phyloP scores from a whole-genome alignment of 176 grass and related monocot species.

The Musa itinerans region DNA sequence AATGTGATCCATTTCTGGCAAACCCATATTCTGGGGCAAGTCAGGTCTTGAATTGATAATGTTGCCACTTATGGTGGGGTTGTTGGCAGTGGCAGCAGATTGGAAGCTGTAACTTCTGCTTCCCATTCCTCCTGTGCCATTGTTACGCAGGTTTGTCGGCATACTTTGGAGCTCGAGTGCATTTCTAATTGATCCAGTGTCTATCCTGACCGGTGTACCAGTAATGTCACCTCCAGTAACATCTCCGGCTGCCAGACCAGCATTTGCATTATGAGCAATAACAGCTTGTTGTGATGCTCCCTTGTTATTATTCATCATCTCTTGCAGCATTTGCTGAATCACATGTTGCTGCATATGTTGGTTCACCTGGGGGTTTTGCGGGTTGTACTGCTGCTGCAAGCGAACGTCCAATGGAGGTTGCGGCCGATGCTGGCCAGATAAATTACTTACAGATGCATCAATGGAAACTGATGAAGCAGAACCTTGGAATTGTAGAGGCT shows the following conservation, averaged over 20 bases:
- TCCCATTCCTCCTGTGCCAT: neutral
- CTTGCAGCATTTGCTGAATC: conserved; percentile 78
- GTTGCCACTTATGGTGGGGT: conserved; percentile 26
- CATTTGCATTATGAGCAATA: conserved; percentile 30
- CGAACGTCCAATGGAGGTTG: neutral
- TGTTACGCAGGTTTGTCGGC: conserved; percentile 35
- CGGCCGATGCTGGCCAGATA: conserved; percentile 30
- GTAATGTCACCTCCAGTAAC: neutral
- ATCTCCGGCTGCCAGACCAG: conserved; percentile 22
- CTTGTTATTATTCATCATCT: conserved; percentile 58
- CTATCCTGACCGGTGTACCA: no score
- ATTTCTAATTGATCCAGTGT: neutral
- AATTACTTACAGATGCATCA: neutral
- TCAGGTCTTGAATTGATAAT: conserved; percentile 40
- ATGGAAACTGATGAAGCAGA: neutral
- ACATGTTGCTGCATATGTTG: conserved; percentile 67
- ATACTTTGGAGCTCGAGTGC: conserved; percentile 14
- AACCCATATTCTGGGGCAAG: conserved; percentile 29
- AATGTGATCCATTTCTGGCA: conserved; percentile 62
- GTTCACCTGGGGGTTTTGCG: conserved; percentile 25
- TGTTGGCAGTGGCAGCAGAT: conserved; percentile 70
- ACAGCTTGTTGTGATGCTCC: conserved; percentile 23
- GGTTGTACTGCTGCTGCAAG: conserved; percentile 40
- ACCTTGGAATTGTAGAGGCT: conserved; percentile 33
- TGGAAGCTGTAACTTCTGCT: conserved; percentile 74